A percentile compares a stretch with the other conserved stretches of the same genome.
These are phyloP conservation scores for Hippophae gyantsensis DNA, from an alignment of 306 rosid species.

Conservation along the genomic window DNA sequence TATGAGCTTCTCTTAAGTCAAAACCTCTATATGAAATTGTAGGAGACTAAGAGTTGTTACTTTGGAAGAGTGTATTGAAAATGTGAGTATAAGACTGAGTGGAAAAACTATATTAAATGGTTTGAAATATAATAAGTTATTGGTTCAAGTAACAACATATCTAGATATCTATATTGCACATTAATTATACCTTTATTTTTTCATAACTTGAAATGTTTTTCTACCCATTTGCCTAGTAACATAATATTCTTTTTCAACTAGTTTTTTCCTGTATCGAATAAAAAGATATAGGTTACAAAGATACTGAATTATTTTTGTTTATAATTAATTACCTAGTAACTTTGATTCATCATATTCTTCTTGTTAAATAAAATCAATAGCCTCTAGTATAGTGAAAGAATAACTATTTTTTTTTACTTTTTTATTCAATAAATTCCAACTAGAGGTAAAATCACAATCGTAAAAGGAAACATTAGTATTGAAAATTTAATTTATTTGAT, in stretches of 20 bases:
- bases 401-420: too few species aligned
- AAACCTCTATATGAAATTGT: slow-evolving; percentile 1
- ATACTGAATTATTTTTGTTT: not conserved
- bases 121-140: slow-evolving; percentile 48
- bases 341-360: slow-evolving; percentile 10
- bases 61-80: slow-evolving; percentile 56
- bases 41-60: slow-evolving; percentile 55
- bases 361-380: not conserved
- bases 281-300: slow-evolving; percentile 10
- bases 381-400: too few species aligned
- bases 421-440: not conserved
- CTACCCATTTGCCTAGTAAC: slow-evolving; percentile 28
- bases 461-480: slow-evolving; percentile 24
- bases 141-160: too few species aligned
- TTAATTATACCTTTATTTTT: not conserved
- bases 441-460: slow-evolving; percentile 31
- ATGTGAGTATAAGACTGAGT: slow-evolving; percentile 41
- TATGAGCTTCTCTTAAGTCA: not conserved
- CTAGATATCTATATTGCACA: not conserved
- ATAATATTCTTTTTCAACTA: slow-evolving; percentile 34
- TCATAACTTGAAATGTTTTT: slow-evolving; percentile 8
- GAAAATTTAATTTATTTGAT: slow-evolving; percentile 32
- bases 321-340: not conserved
- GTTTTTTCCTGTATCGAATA: slow-evolving; percentile 3
- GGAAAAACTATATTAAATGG: slow-evolving; percentile 47